These are phyloP conservation scores for Fusarium ramigenum DNA, from an alignment of 2,329 filamentous ascomycete species.

Conservation along the genomic window DNA sequence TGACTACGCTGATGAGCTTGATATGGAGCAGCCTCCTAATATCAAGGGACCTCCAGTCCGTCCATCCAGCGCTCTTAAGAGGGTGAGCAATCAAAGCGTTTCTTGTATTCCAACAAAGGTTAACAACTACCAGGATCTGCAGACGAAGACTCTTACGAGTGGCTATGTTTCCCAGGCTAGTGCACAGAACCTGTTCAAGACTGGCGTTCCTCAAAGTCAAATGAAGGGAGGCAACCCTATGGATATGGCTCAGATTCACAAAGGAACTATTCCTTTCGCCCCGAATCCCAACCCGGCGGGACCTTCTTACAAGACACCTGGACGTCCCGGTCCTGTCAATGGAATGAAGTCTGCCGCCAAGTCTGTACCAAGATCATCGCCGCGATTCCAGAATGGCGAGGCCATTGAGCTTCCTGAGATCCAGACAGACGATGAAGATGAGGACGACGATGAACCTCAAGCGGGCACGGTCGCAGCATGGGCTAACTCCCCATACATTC, in stretches of 20 bases:
- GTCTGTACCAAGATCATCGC: conserved; percentile 74
- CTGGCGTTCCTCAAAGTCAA: conserved; percentile 72
- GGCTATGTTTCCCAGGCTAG: conserved; percentile 69
- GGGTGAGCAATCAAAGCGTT: conserved; percentile 61
- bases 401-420: conserved; percentile 94
- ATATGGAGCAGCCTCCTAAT: conserved; percentile 64
- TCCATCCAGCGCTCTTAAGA: conserved; percentile 75
- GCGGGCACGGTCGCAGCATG: conserved; percentile 72
- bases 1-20: conserved; percentile 70
- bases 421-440: conserved; percentile 91
- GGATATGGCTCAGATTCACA: conserved; percentile 88
- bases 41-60: conserved; percentile 87
- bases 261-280: conserved; percentile 89
- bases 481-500: conserved; percentile 88
- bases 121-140: conserved; percentile 63
- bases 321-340: conserved; percentile 57
- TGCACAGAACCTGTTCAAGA: conserved; percentile 70
- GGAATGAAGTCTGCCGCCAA: conserved; percentile 67
- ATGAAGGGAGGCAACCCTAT: conserved; percentile 73
- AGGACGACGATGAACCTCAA: conserved; percentile 73
- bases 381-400: conserved; percentile 88
- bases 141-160: conserved; percentile 67
- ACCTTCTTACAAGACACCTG: conserved; percentile 75
- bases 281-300: conserved; percentile 68
- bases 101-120: conserved; percentile 17